Base-by-base conservation (phyloP, 1,139 yeast genomes). In the Saccharomyces hybrid region DNA sequence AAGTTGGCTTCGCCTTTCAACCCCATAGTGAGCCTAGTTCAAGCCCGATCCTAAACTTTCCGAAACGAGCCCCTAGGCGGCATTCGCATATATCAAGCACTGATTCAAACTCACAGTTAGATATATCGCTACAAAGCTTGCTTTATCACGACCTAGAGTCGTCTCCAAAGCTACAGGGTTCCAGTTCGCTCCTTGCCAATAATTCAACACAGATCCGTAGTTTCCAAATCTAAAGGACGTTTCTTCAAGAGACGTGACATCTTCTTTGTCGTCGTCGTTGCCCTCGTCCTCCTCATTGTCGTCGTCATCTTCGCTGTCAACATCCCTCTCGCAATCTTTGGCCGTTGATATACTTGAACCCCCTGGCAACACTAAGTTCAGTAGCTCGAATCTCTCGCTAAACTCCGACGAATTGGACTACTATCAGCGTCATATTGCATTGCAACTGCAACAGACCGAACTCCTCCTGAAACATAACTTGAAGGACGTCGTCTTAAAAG, bases 371-470 rank as follows among this genome's bases (percentile, higher is more conserved):
- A 11, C 7, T 5, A 11, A 16, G 7, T 16, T 16, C 3, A 38
- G 44, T 24, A 44, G 24, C 3, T 31, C 50, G 8, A 48, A 55
- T 27, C 34, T 52, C 8, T 7, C 50, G n/a, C 47, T 59, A 3
- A 53, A 59, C 24, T 49, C 55, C 7, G 52, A 56, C 21, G 59
- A 61, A 28, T 21, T 56, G 11, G 58, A 57, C 55, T 60, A 59
- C 48, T 58, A 56, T 41, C 55, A 63, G 44, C 54, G 49, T 24
- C 63, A 61, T 53, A 59, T 63, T 9, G 52, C 57, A n/a, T 29
- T 48, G 3, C 53, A 51, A 48, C 29, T 62, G 41, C 50, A 52
- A 6, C 57, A 53, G n/a, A 51, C 57, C 31, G 64, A 63, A 27
- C 28, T 29, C 9, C 24, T 51, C n/a, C 51, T 63, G 50, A 60